Evolutionary conservation across 148 eudicot species (phyloP), one percentile per base, ranked within the genome.

Genomic region (Silene conica): DNA sequence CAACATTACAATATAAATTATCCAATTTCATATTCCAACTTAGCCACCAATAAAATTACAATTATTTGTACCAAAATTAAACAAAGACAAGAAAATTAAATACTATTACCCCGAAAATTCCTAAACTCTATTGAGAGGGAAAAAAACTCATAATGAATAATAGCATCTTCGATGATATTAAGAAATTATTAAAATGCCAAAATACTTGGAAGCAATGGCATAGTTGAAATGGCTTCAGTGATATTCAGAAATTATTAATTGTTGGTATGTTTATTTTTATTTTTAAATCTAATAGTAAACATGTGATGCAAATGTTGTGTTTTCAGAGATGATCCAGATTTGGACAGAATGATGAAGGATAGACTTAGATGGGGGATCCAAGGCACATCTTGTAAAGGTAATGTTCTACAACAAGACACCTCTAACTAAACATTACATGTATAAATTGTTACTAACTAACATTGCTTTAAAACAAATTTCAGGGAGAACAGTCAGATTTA

Each of bases 301-400:
- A 23, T 67, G 2, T 43, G 20, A 67, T 41, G 48, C 52, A 58
- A 22, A 55, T 41, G 60, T 34, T 63, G 43, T 65, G 55, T 61
- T 55, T 74, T 57, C 75, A 80, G 90, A 78, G 87, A 87, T 85
- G 90, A 88, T 78, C 82, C 87, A 3, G 88, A 85, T 19, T 83
- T 89, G 23, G 86, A 85, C 75, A 82, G 63, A 26, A 82, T n/a
- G n/a, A n/a, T n/a, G n/a, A n/a, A n/a, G n/a, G n/a, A n/a, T n/a
- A n/a, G n/a, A n/a, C n/a, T n/a, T 3, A 82, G 99, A 80, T 95
- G 96, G 99, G 99, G 76, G 99, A 95, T 80, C 99, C 99, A n/a
- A 95, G 99, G 97, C 99, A 26, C 96, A 92, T 83, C 81, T 95
- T 78, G 97, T 88, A 65, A 90, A 95, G 96, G 99, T 87, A 75